Percentiles rank a stretch among this genome's conserved stretches.
Evolutionary conservation across 208 protist genomes (phyloP).

Genomic region (Polymyxa betae): DNA sequence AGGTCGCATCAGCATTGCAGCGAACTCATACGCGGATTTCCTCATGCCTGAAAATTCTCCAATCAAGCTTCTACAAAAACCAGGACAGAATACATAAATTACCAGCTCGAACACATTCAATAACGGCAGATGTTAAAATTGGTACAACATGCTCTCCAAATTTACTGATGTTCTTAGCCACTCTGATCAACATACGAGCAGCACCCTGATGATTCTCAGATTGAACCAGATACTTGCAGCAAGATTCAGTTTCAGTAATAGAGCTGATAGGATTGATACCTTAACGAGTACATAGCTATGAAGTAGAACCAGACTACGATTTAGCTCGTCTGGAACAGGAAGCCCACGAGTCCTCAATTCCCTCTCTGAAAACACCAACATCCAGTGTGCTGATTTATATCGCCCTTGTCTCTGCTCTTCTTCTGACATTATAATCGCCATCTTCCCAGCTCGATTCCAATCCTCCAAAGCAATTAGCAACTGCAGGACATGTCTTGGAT

Average conservation of each 20-base stretch:
- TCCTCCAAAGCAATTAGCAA: constrained; percentile 10
- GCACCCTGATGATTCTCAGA: constrained; percentile 80
- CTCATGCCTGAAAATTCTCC: constrained; percentile 64
- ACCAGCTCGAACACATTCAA: constrained; percentile 83
- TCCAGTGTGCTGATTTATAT: background rate
- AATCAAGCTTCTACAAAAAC: background rate
- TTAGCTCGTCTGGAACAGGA: constrained; percentile 13
- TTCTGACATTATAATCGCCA: background rate
- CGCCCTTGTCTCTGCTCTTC: constrained; percentile 23
- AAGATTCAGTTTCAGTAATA: background rate
- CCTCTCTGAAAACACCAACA: background rate
- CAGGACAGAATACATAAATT: background rate
- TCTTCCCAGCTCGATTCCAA: background rate
- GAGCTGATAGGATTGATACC: background rate
- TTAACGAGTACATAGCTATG: constrained; percentile 91
- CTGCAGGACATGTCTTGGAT: background rate
- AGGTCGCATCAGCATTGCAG: constrained; percentile 89
- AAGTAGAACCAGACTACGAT: constrained; percentile 84
- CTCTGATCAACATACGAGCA: constrained; percentile 91
- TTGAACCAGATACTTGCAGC: background rate
- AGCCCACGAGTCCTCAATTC: background rate
- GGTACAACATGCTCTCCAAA: constrained; percentile 79
- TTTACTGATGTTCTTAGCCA: constrained; percentile 77
- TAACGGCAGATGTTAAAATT: constrained; percentile 91
- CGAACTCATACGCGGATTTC: constrained; percentile 90